Base-by-base conservation (phyloP, 164 flowering plant genomes). In the Stephania yunnanensis region DNA sequence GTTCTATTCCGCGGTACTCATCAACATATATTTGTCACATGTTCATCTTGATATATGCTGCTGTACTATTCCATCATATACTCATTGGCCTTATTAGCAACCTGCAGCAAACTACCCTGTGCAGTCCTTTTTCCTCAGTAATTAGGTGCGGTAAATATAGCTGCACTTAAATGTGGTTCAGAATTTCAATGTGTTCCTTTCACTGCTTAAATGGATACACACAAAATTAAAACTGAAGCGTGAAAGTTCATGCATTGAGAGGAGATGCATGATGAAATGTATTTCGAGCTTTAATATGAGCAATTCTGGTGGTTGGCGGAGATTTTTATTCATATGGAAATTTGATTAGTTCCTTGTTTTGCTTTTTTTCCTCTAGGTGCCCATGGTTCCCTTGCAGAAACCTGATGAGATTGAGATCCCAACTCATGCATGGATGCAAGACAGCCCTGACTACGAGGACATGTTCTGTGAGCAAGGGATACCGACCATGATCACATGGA, bases 401-500 rank as follows among this genome's bases (percentile, higher is more conserved):
- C 90, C 94, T 44, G 90, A 86, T 80, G 96, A 91, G 80, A 79
- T 85, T 78, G 82, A 82, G 50, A 82, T 79, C 63, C 84, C 87
- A 31, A 87, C 69, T 71, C 82, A 74, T 53, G 83, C 90, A 10
- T 86, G 90, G 92, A 79, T 82, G 83, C 90, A 87, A 67, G 78
- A 72, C 71, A 9, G 78, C 68, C 68, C 86, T 12, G 87, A 83
- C 0, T 82, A 84, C 76, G 97, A 93, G 53, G 94, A 91, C 44
- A 70, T 74, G 75, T 74, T 48, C 61, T 79, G 69, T 73, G 97
- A 91, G 78, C 86, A 87, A 82, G 91, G 95, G 69, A 89, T 94
- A 74, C 97, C 97, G 45, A 88, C 90, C n/a, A 83, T 94, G 92
- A 85, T 92, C 69, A 91, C 92, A 50, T 94, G 97, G 98, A 86